These are phyloP conservation scores for Lactarius quietus DNA, from an alignment of 768 basidiomycete species.

Conservation along the genomic window DNA sequence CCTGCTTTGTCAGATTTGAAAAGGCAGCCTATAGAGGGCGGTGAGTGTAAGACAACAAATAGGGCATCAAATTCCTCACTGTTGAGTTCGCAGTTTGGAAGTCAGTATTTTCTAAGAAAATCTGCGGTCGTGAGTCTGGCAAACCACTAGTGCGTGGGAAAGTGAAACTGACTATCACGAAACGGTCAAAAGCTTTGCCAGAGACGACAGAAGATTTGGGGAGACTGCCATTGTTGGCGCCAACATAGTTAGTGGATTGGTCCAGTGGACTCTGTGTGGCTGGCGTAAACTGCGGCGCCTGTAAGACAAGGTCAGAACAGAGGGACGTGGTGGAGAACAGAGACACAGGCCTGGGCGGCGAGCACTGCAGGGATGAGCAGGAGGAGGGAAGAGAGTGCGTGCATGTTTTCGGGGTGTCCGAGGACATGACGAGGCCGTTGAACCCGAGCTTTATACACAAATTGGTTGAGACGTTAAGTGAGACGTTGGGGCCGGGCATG, in stretches of 20 bases:
- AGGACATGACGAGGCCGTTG: no score
- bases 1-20: no score
- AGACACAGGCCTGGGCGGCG: constrained; percentile 4
- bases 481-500: no score
- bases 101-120: constrained; percentile 66
- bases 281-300: constrained; percentile 33
- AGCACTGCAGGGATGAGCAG: constrained; percentile 13
- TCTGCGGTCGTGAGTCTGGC: constrained; percentile 29
- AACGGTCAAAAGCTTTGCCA: constrained; percentile 45
- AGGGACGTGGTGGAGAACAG: background rate
- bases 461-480: no score
- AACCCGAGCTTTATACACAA: no score
- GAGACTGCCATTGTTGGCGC: constrained; percentile 43
- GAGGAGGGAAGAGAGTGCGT: background rate
- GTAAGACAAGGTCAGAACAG: background rate
- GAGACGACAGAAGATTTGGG: constrained; percentile 37
- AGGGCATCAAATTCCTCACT: background rate
- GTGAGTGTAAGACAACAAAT: background rate
- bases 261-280: constrained; percentile 31
- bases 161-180: constrained; percentile 35
- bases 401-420: constrained; percentile 12
- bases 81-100: constrained; percentile 35
- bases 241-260: constrained; percentile 39
- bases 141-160: background rate
- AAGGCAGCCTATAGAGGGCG: no score